phyloP scores from a whole-genome alignment of 768 basidiomycete genomes.

The Pleurotus djamor region DNA sequence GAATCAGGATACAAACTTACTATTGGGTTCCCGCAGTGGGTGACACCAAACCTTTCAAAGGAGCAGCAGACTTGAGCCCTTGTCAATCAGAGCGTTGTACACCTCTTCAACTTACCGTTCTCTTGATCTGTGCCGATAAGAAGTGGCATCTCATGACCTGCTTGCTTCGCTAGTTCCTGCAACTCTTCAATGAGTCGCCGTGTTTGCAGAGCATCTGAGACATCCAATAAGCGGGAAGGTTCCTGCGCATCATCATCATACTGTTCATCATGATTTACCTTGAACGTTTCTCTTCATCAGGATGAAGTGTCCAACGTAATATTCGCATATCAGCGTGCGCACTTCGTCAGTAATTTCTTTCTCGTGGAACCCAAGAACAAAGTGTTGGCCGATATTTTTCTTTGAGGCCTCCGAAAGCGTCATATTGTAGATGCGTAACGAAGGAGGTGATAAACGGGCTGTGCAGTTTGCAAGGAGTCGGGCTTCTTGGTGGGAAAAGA shows the following conservation, averaged over 20 bases:
- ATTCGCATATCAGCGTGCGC: conserved; percentile 55
- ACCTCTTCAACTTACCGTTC: conserved; percentile 41
- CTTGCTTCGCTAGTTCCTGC: conserved; percentile 53
- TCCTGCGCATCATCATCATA: not conserved
- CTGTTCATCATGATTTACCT: conserved; percentile 27
- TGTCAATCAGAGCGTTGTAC: not conserved
- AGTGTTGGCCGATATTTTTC: conserved; percentile 43
- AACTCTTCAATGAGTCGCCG: conserved; percentile 44
- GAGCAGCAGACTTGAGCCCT: conserved; percentile 32
- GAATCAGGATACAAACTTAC: conserved; percentile 34
- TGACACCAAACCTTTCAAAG: conserved; percentile 66
- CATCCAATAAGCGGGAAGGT: not conserved
- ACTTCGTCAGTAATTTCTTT: conserved; percentile 48
- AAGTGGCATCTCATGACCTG: conserved; percentile 54
- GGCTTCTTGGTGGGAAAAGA: too few species aligned
- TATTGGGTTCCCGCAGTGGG: conserved; percentile 62
- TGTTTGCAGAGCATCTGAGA: conserved; percentile 49
- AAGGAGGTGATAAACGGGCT: not conserved
- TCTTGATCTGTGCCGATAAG: conserved; percentile 76
- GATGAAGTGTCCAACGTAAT: conserved; percentile 67
- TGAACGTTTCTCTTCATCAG: conserved; percentile 67
- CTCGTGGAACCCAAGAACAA: conserved; percentile 71
- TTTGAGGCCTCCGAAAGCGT: not conserved
- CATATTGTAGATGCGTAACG: not conserved
- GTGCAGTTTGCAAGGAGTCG: too few species aligned